Percentiles rank a stretch among this genome's conserved stretches.
phyloP scores from a whole-genome alignment of 805 yeast species.

The Saturnispora besseyi region DNA sequence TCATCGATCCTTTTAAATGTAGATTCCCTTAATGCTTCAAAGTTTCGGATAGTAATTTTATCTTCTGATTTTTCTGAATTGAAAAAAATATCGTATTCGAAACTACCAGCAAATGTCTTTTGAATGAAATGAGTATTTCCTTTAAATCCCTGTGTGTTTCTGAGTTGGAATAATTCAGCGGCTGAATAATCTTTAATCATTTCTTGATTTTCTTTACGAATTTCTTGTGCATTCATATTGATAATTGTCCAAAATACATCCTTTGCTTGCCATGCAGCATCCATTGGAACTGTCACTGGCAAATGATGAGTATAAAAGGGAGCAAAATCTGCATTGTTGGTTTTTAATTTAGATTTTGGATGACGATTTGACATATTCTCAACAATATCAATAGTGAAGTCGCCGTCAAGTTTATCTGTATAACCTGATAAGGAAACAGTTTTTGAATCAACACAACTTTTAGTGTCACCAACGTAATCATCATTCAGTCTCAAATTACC shows the following conservation, averaged over 20 bases:
- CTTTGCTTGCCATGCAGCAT: slow-evolving; percentile 65
- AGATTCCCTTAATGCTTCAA: slow-evolving; percentile 29
- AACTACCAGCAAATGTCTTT: slow-evolving; percentile 61
- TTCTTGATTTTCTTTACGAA: slow-evolving; percentile 13
- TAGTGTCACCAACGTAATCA: slow-evolving; percentile 14
- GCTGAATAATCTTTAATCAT: slow-evolving; percentile 29
- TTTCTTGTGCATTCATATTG: slow-evolving; percentile 55
- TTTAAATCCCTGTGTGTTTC: slow-evolving; percentile 48
- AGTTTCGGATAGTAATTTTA: slow-evolving; percentile 29
- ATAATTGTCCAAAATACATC: slow-evolving; percentile 65
- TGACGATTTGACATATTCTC: slow-evolving; percentile 42
- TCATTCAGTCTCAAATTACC: slow-evolving; percentile 34
- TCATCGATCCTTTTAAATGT: slow-evolving; percentile 35
- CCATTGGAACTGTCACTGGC: slow-evolving; percentile 57
- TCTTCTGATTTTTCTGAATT: slow-evolving; percentile 38
- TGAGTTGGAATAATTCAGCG: slow-evolving; percentile 42
- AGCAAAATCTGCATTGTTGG: slow-evolving; percentile 37
- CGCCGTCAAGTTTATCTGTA: slow-evolving; percentile 55
- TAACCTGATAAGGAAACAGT: slow-evolving; percentile 39
- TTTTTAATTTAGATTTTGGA: slow-evolving; percentile 25
- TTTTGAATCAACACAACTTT: slow-evolving; percentile 27
- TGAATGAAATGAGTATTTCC: slow-evolving; percentile 81
- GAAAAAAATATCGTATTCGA: slow-evolving; percentile 66
- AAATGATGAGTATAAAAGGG: slow-evolving; percentile 55
- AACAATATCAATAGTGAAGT: slow-evolving; percentile 50